These are phyloP conservation scores for Lyophyllum atratum DNA, from an alignment of 768 basidiomycete genomes.

Conservation along the genomic window DNA sequence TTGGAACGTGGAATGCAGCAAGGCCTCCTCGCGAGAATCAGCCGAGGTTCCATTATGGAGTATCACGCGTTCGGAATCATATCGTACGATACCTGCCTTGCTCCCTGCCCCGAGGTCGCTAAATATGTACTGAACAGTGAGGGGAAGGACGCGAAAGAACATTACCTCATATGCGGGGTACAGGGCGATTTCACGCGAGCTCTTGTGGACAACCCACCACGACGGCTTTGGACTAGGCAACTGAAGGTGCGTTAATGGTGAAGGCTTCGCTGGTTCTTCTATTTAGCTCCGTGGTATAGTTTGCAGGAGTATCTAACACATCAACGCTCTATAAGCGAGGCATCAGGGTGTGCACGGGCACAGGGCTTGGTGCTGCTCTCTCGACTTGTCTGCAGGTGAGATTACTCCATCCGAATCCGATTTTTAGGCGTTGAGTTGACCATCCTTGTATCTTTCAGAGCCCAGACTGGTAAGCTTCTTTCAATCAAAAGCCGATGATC, in stretches of 20 bases:
- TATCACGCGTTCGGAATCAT: constrained; percentile 87
- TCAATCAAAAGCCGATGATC: constrained; percentile 8
- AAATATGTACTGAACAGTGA: constrained; percentile 45
- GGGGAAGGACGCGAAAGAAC: constrained; percentile 69
- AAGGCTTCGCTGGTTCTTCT: constrained; percentile 1
- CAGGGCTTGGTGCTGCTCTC: constrained; percentile 80
- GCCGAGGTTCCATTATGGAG: constrained; percentile 74
- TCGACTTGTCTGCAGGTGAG: constrained; percentile 81
- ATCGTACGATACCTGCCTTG: constrained; percentile 51
- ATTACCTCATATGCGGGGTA: constrained; percentile 84
- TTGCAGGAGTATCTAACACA: constrained; percentile 82
- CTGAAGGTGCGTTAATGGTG: constrained; percentile 56
- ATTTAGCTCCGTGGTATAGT: constrained; percentile 36
- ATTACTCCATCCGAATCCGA: constrained; percentile 6
- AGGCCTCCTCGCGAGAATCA: constrained; percentile 76
- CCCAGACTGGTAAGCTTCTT: constrained; percentile 44
- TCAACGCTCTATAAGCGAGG: constrained; percentile 77
- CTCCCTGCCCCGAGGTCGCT: constrained; percentile 2
- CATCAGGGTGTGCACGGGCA: constrained; percentile 84
- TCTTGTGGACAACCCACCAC: constrained; percentile 73
- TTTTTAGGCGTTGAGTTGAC: constrained; percentile 8
- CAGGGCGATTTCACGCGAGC: constrained; percentile 82
- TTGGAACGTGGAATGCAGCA: constrained; percentile 89
- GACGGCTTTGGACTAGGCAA: constrained; percentile 75
- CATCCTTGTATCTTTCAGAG: constrained; percentile 31